A percentile compares a stretch with the other conserved stretches of the same genome.
phyloP scores from a whole-genome alignment of 305 asterid species.

The Solanum chacoense region DNA sequence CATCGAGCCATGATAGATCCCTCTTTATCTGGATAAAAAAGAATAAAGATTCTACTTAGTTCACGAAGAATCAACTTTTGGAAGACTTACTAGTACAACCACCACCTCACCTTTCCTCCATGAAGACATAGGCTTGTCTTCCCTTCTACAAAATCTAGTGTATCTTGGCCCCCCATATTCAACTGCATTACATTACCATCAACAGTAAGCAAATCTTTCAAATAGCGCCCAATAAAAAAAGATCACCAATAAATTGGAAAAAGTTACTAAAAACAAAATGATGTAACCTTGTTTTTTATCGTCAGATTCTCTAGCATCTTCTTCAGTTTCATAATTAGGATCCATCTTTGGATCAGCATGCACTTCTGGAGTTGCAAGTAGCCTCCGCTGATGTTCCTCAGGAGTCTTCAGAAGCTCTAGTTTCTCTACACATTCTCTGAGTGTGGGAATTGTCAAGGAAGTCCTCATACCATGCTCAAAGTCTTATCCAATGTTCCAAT shows the following conservation, averaged over 20 bases:
- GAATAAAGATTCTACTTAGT: constrained; percentile 8
- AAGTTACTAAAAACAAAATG: not conserved
- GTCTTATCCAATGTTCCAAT: not conserved
- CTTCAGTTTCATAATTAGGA: constrained; percentile 72
- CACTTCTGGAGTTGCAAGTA: constrained; percentile 57
- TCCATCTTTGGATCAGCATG: constrained; percentile 81
- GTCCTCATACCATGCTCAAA: constrained; percentile 7
- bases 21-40: constrained; percentile 40
- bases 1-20: constrained; percentile 16
- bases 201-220: not conserved
- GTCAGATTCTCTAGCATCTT: constrained; percentile 27
- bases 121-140: constrained; percentile 8
- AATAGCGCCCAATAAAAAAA: not conserved
- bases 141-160: constrained; percentile 9
- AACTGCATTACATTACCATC: constrained; percentile 15
- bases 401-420: constrained; percentile 62
- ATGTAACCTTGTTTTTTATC: constrained; percentile 36
- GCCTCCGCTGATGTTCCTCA: constrained; percentile 63
- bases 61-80: constrained; percentile 2
- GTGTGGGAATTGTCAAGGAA: constrained; percentile 76
- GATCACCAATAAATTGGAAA: constrained; percentile 6
- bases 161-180: constrained; percentile 8
- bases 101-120: constrained; percentile 11
- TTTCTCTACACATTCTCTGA: constrained; percentile 55
- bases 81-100: not conserved